phyloP scores from a whole-genome alignment of 2,329 filamentous ascomycete species.

The Fusarium gaditjirri region DNA sequence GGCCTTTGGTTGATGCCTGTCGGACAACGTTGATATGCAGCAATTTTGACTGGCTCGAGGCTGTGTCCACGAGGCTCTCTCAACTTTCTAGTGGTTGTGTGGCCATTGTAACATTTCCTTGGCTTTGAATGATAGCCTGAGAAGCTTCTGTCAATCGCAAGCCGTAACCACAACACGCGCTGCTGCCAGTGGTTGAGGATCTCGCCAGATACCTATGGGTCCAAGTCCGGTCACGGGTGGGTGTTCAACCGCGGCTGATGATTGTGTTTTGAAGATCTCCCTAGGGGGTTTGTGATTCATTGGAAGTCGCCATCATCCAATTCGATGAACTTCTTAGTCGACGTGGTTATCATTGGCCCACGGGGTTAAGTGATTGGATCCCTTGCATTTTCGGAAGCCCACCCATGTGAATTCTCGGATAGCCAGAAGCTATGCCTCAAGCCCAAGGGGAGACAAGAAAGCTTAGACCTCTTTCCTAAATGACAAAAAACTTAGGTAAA shows the following conservation, averaged over 20 bases:
- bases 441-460: not conserved
- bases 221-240: not conserved
- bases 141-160: slow-evolving; percentile 38
- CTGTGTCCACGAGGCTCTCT: slow-evolving; percentile 5
- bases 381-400: slow-evolving; percentile 19
- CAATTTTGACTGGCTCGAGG: slow-evolving; percentile 22
- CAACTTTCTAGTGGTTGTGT: not conserved
- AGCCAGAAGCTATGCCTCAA: not conserved
- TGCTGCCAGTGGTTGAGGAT: slow-evolving; percentile 27
- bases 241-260: not conserved
- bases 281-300: slow-evolving; percentile 13
- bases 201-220: not conserved
- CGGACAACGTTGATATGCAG: slow-evolving; percentile 23
- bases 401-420: slow-evolving; percentile 10
- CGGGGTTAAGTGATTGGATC: slow-evolving; percentile 35
- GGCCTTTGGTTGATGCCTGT: not conserved
- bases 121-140: slow-evolving; percentile 9
- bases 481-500: not conserved
- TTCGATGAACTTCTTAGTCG: slow-evolving; percentile 4
- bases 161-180: slow-evolving; percentile 29
- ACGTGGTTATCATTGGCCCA: slow-evolving; percentile 19
- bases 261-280: not conserved
- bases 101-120: not conserved
- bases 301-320: slow-evolving; percentile 9
- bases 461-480: not conserved